Evolutionary conservation across 2,329 filamentous ascomycete genomes (phyloP).

Genomic region (Calonectria hongkongensis): DNA sequence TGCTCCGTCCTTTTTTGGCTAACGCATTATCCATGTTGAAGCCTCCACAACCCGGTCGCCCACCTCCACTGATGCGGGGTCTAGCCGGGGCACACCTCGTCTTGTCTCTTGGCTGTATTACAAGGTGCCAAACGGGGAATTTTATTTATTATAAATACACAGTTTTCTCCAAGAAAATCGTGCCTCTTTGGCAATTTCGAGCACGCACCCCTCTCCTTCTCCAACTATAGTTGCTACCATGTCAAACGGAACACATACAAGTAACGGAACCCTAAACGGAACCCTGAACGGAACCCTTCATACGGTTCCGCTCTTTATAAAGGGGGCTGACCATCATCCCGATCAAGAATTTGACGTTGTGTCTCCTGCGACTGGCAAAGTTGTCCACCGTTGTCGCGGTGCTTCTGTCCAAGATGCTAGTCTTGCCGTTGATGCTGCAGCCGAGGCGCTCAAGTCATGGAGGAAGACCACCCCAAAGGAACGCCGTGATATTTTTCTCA

Average conservation of each 20-base stretch:
- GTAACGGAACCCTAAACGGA: conserved; percentile 19
- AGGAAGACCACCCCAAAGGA: conserved; percentile 74
- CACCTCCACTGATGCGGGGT: conserved; percentile 47
- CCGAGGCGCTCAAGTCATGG: conserved; percentile 83
- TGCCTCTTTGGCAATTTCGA: neutral
- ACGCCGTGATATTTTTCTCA: conserved; percentile 82
- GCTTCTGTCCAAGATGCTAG: conserved; percentile 74
- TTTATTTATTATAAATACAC: conserved; percentile 35
- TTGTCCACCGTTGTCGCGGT: conserved; percentile 74
- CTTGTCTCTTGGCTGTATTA: conserved; percentile 9
- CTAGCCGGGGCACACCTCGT: conserved; percentile 18
- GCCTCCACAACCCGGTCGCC: conserved; percentile 45
- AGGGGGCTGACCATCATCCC: conserved; percentile 66
- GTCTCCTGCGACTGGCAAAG: conserved; percentile 71
- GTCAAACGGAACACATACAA: conserved; percentile 37
- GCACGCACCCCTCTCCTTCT: neutral
- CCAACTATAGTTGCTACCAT: conserved; percentile 40
- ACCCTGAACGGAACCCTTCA: conserved; percentile 34
- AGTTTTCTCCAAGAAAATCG: conserved; percentile 14
- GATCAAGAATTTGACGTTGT: conserved; percentile 72
- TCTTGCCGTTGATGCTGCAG: conserved; percentile 71
- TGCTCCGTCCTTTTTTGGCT: conserved; percentile 21
- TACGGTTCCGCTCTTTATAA: conserved; percentile 65
- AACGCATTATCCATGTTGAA: conserved; percentile 36
- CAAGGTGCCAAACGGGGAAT: neutral